Percentiles rank a stretch among this genome's conserved stretches.
Conservation (phyloP, 2,329 filamentous ascomycete species). For the Cladosporium sp. region DNA sequence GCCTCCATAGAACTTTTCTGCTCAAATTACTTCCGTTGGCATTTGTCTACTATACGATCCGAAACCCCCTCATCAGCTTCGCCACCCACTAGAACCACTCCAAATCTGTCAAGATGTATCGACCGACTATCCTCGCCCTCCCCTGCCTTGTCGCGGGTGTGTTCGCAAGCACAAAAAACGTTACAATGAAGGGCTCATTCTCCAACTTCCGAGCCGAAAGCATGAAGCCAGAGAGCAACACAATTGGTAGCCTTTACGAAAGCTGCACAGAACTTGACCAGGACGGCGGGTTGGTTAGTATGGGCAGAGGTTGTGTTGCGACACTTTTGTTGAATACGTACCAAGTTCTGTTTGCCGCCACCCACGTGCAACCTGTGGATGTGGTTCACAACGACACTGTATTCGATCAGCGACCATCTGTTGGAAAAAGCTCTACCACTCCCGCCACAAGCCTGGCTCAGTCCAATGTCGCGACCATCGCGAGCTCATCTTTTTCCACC, state of each 20-base stretch:
- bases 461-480: background rate
- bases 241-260: background rate
- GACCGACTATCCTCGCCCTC: too few species aligned
- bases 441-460: background rate
- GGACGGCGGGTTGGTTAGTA: background rate
- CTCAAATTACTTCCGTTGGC: too few species aligned
- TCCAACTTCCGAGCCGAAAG: background rate
- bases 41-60: too few species aligned
- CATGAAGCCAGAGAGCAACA: background rate
- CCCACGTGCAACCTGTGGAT: background rate
- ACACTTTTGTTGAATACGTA: background rate
- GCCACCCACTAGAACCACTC: too few species aligned
- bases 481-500: background rate
- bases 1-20: too few species aligned
- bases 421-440: background rate
- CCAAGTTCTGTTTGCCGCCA: background rate
- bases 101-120: too few species aligned
- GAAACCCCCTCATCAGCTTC: too few species aligned
- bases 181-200: background rate
- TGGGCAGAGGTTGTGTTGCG: background rate
- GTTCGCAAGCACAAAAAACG: background rate
- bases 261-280: background rate
- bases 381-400: background rate
- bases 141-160: background rate
- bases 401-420: background rate